Base-by-base conservation (phyloP, 306 rosid species). In the Quercus berberidifolia region DNA sequence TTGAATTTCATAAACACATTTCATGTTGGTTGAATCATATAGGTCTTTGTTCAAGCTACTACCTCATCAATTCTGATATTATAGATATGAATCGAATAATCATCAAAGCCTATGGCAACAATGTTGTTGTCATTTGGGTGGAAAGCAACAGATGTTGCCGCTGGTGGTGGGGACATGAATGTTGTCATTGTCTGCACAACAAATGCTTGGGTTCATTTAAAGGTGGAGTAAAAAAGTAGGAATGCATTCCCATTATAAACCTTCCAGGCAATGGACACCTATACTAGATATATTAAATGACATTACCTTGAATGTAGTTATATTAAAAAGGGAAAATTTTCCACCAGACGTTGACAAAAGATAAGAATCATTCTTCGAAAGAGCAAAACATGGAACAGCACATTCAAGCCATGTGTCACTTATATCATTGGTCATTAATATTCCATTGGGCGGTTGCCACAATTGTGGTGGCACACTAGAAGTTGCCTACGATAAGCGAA, bases 321-420 rank as follows among this genome's bases (percentile, higher is more conserved):
- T 95, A 85, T 95, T 95, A 89, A 95, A 95, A 46, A 95, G 86
- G 83, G 99, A 95, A 85, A 95, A 90, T 88, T 95, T 92, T 18
- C 98, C 99, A 65, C 98, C 99, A 1, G 99, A 95, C 54, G 99
- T 97, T 84, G 99, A 95, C 97, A 95, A 89, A 62, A 95, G 97
- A 78, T 95, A 95, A 1, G 99, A 95, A 56, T 95, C 99, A 57
- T 95, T 95, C 89, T 93, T 95, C 56, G 99, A 95, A 69, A 95
- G 97, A 5, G 99, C 99, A 90, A 95, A 95, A 85, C 99, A 95
- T 28, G 99, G 83, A 65, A 95, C 96, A 49, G 96, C 94, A 69
- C 90, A 96, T 85, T 95, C 99, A 19, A 97, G 96, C 85, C 89
- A 91, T 74, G 92, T 87, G 74, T 93, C 98, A 76, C 96, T 87